These are phyloP conservation scores for Lasiodiplodia sp. DNA, from an alignment of 2,329 filamentous ascomycete genomes.

Conservation along the genomic window DNA sequence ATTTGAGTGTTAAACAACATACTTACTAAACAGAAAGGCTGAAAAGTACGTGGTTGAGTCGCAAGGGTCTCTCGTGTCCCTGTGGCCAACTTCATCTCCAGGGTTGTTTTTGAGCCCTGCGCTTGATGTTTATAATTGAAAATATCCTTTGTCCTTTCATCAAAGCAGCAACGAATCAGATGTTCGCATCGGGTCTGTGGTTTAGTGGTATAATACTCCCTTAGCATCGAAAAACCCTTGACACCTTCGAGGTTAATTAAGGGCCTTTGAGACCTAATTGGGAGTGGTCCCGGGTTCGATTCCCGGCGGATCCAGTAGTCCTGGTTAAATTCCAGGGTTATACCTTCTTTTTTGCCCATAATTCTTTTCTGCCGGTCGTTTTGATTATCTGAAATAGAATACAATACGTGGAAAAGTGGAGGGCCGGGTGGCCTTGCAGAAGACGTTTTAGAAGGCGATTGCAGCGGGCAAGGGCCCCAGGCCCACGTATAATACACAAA, in stretches of 20 bases:
- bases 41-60: no score
- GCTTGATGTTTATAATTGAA: no score
- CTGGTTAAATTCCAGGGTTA: background rate
- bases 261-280: background rate
- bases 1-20: no score
- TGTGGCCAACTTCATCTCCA: no score
- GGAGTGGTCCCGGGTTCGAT: slow-evolving; percentile 24
- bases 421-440: background rate
- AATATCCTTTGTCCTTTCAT: background rate
- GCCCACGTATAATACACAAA: no score
- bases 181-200: background rate
- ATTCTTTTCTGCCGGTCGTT: background rate
- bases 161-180: background rate
- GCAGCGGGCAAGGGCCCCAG: no score
- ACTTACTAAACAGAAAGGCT: no score
- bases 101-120: no score
- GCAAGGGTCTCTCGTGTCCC: no score
- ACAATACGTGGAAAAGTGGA: no score
- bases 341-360: background rate
- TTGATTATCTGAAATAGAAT: background rate
- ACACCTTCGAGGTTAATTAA: background rate
- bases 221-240: background rate
- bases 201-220: slow-evolving; percentile 23
- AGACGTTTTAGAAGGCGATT: no score
- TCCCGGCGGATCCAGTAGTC: background rate